Base-by-base conservation (phyloP, 129 eudicot species). In the Silybum marianum region DNA sequence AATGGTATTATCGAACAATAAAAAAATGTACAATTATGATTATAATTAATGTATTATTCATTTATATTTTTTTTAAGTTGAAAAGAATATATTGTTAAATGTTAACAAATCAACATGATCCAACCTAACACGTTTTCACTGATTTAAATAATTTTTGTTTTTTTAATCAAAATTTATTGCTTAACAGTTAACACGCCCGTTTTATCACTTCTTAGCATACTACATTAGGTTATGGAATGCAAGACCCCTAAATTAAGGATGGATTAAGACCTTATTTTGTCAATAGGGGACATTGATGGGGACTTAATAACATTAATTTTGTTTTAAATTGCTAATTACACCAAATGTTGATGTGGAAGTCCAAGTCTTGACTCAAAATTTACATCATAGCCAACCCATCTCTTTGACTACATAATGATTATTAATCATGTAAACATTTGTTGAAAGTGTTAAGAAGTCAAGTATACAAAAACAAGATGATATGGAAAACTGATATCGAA, bases 171-270 rank as follows among this genome's bases (percentile, higher is more conserved):
- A 5, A 16, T 19, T 16, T 4, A 1, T 51, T 54, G n/a, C 22
- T 54, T 54, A 54, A 54, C 63, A 54, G 9, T 54, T 54, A 54
- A 54, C 63, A 54, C 9, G 63, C 22, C 63, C 22, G 9, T 71
- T 71, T 25, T 24, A 68, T 16, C n/a, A 68, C 2, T 68, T 23
- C 18, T 68, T 9, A 68, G 14, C 7, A 21, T 11, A 72, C n/a
- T 70, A 34, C 8, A 69, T 68, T 76, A 75, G 22, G 58, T 71
- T 79, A 39, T 22, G 84, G 39, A 76, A 87, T 30, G 77, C 88
- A 67, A 85, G 73, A 84, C 69, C 91, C 91, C 73, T 82, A 78
- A 89, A 87, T 81, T 21, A 82, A 75, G 97, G 93, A 79, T 82
- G 76, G 88, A 82, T 84, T 67, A 81, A 67, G 89, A 88, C 92